phyloP scores from a whole-genome alignment of 139 green algal genomes.

The Picochlorum sp. region DNA sequence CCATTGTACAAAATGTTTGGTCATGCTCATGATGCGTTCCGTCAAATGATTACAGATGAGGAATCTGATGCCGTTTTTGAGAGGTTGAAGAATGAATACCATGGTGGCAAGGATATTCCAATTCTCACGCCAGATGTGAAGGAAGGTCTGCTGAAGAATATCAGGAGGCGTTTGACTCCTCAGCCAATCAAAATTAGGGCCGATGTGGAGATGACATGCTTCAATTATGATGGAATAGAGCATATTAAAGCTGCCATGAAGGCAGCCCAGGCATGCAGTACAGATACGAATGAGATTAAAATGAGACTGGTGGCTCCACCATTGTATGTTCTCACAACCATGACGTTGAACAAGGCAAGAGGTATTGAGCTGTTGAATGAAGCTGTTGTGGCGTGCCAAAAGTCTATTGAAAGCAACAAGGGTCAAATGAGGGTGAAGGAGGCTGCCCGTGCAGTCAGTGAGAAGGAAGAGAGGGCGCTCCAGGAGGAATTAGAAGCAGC shows the following conservation, averaged over 20 bases:
- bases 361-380: constrained; percentile 58
- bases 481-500: constrained; percentile 80
- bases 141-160: constrained; percentile 88
- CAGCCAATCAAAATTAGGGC: constrained; percentile 97
- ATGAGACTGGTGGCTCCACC: constrained; percentile 97
- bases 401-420: constrained; percentile 65
- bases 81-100: constrained; percentile 47
- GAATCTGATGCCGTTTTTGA: constrained; percentile 54
- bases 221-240: constrained; percentile 92
- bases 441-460: constrained; percentile 81
- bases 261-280: constrained; percentile 48
- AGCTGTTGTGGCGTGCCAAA: constrained; percentile 64
- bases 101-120: constrained; percentile 38
- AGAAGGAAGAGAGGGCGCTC: constrained; percentile 85
- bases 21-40: constrained; percentile 93
- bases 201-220: constrained; percentile 98
- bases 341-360: constrained; percentile 84
- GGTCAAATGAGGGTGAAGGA: constrained; percentile 92
- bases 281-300: constrained; percentile 80
- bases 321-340: constrained; percentile 95
- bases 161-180: constrained; percentile 94
- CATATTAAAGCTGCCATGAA: constrained; percentile 92
- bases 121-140: constrained; percentile 61
- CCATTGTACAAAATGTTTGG: constrained; percentile 92
- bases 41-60: constrained; percentile 54